Evolutionary conservation across 768 basidiomycete species (phyloP).

Genomic region (Steccherinum ochraceum): DNA sequence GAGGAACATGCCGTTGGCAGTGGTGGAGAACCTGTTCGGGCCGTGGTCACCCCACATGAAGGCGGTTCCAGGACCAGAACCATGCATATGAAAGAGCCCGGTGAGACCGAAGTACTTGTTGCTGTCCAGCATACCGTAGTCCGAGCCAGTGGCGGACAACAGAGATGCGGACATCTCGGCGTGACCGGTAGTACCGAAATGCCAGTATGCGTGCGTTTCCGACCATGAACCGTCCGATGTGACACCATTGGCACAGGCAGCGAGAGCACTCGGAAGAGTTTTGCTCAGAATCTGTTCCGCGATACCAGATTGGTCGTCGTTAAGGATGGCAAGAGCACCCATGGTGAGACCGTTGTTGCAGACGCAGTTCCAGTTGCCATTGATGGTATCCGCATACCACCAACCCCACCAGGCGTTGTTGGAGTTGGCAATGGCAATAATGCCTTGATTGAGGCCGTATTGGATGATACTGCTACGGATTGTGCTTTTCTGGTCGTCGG

Average conservation of each 20-base stretch:
- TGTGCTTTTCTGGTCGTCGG: conserved; percentile 56
- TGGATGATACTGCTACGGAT: conserved; percentile 70
- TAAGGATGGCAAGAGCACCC: conserved; percentile 85
- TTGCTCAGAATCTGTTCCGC: conserved; percentile 60
- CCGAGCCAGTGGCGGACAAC: conserved; percentile 77
- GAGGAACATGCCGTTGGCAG: conserved; percentile 82
- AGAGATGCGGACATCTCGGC: conserved; percentile 87
- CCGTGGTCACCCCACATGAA: conserved; percentile 84
- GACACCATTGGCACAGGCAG: conserved; percentile 64
- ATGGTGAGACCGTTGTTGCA: conserved; percentile 91
- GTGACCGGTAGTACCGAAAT: conserved; percentile 87
- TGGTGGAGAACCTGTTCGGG: conserved; percentile 92
- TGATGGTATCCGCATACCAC: conserved; percentile 65
- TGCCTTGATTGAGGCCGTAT: conserved; percentile 70
- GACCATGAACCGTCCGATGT: conserved; percentile 82
- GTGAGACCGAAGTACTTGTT: conserved; percentile 73
- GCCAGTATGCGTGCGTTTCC: conserved; percentile 94
- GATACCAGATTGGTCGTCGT: conserved; percentile 70
- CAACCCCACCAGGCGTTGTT: conserved; percentile 43
- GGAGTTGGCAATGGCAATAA: conserved; percentile 17
- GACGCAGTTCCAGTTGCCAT: conserved; percentile 99
- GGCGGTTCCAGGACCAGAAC: conserved; percentile 74
- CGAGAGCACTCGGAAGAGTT: conserved; percentile 67
- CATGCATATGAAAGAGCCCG: conserved; percentile 87
- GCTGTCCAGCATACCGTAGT: conserved; percentile 61